These are phyloP conservation scores for Lachnellula hyalina DNA, from an alignment of 2,329 filamentous ascomycete genomes.

Conservation along the genomic window DNA sequence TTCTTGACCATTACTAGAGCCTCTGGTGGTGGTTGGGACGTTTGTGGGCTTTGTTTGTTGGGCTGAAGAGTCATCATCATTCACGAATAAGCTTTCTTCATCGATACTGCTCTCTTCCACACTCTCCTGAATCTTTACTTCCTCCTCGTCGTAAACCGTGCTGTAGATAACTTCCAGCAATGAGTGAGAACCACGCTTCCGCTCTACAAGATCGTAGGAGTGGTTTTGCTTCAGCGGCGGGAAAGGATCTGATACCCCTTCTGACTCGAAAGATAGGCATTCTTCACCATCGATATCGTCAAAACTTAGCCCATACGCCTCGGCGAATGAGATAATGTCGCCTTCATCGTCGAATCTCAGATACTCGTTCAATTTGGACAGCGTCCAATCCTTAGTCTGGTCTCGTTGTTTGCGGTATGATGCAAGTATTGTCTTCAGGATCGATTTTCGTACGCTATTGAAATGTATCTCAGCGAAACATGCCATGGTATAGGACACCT, in stretches of 20 bases:
- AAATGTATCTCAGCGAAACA: conserved; percentile 67
- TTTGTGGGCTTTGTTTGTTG: background rate
- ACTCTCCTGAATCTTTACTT: background rate
- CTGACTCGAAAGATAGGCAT: conserved; percentile 27
- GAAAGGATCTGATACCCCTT: conserved; percentile 34
- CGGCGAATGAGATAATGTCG: conserved; percentile 61
- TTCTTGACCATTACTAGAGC: background rate
- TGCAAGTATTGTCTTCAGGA: conserved; percentile 49
- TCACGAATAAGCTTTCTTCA: conserved; percentile 25
- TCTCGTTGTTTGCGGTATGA: conserved; percentile 53
- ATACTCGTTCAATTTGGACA: conserved; percentile 48
- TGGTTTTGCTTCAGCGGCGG: conserved; percentile 50
- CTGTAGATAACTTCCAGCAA: conserved; percentile 52
- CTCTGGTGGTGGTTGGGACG: background rate
- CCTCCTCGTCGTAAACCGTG: conserved; percentile 44
- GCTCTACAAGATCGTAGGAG: conserved; percentile 52
- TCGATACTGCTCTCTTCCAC: conserved; percentile 29
- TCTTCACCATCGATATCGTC: conserved; percentile 35
- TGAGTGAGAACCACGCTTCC: conserved; percentile 48
- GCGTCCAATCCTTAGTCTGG: conserved; percentile 55
- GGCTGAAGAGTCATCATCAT: conserved; percentile 11
- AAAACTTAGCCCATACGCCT: conserved; percentile 52
- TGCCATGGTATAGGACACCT: conserved; percentile 63
- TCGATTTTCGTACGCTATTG: conserved; percentile 52
- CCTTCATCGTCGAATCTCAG: conserved; percentile 63